Conservation (phyloP, 371 early-diverging fungal genomes). For the Mortierella sp. region DNA sequence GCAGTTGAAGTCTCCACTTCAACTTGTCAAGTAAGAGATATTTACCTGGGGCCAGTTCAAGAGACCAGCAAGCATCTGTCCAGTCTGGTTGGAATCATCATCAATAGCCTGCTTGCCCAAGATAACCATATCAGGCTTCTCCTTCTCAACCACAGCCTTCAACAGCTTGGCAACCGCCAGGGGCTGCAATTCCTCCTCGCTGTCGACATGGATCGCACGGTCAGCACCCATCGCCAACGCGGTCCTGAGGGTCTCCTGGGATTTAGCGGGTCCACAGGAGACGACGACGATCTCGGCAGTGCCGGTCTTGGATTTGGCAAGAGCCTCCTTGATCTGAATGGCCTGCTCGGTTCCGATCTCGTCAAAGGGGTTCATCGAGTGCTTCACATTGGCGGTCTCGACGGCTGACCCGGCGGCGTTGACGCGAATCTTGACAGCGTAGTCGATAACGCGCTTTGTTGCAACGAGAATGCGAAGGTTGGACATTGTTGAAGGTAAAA, state of each 20-base stretch:
- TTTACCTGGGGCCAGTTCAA: conserved; percentile 94
- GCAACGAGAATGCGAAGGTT: conserved; percentile 88
- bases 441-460: conserved; percentile 98
- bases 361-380: conserved; percentile 99
- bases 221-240: conserved; percentile 99
- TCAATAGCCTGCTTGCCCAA: conserved; percentile 99
- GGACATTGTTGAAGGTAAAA: conserved; percentile 26
- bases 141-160: conserved; percentile 89
- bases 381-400: conserved; percentile 95
- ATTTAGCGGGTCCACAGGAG: conserved; percentile 91
- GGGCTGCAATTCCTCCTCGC: conserved; percentile 85
- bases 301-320: conserved; percentile 68
- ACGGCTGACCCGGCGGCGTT: conserved; percentile 90
- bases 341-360: conserved; percentile 99
- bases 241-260: conserved; percentile 94
- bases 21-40: background rate
- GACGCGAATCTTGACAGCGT: conserved; percentile 98
- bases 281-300: conserved; percentile 92
- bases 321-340: conserved; percentile 90
- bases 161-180: conserved; percentile 94
- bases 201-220: conserved; percentile 95
- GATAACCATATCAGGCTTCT: conserved; percentile 94
- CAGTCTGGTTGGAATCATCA: conserved; percentile 97
- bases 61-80: conserved; percentile 98
- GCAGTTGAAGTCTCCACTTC: background rate